Base-by-base conservation (phyloP, 768 basidiomycete genomes). In the Suillus weaverae region DNA sequence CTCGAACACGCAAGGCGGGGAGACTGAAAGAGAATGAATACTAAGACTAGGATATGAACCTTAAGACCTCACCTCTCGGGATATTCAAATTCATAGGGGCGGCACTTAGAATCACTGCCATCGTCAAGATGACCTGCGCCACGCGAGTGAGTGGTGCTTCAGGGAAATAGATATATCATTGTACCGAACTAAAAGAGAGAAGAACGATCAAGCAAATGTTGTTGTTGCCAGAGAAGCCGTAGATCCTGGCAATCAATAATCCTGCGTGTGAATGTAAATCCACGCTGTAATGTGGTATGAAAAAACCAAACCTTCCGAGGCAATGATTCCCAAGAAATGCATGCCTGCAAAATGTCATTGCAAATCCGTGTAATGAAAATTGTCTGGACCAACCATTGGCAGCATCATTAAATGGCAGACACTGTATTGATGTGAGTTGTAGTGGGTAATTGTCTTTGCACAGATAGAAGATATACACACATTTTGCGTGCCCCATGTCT, bases 1-100 rank as follows among this genome's bases (percentile, higher is more conserved):
- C 60, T 61, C 59, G 1, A 64, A 50, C 6, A 46, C 41, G 33
- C 63, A 64, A n/a, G 53, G 20, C 32, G 53, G 53, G 32, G 32
- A 33, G 20, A 1, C 53, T 54, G 11, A n/a, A 33, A n/a, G 4
- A n/a, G 5, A 33, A 54, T 54, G 32, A 54, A 54, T 54, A 11
- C 7, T 18, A 30, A 51, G 32, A 54, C 53, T 13, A 33, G 9
- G 53, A 54, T 5, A 20, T 33, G 32, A 33, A n/a, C 32, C 18
- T 54, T 54, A 5, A n/a, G 53, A 54, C 5, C 32, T 54, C 32
- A 54, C 53, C 51, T 18, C 30, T 18, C 33, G 32, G 6, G 11
- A 54, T 54, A 10, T 33, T 20, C 53, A 33, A 54, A 54, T 54
- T 4, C 5, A 54, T 33, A 33, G 53, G 53, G 53, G 32, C 53